Base-by-base conservation (phyloP, 139 green algal genomes). In the Tetraselmis striata region DNA sequence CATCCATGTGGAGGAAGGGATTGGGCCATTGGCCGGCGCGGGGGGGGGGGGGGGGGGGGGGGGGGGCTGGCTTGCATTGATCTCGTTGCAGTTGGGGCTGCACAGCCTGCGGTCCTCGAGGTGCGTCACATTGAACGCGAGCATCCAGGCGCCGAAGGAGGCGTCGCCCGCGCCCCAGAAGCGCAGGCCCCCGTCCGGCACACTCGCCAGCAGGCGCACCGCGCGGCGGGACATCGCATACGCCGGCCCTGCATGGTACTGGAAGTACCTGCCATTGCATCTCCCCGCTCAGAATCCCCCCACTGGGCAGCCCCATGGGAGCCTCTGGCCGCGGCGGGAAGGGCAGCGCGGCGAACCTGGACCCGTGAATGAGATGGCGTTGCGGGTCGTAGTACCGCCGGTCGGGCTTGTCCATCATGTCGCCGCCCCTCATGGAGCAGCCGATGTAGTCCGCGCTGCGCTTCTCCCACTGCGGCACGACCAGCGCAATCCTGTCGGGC, bases 231-330 rank as follows among this genome's bases (percentile, higher is more conserved):
- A 90, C 26, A 94, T 67, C 59, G 85, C 89, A 82, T 94, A 94
- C 0, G 86, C 59, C 30, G 77, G 85, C 30, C 91, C 91, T 90
- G 90, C 94, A 29, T 80, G 59, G 79, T 94, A 90, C 1, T 87
- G 88, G 82, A 93, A 94, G 32, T 94, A 94, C 2, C 29, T 77
- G n/a, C n/a, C n/a, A n/a, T n/a, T n/a, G n/a, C n/a, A n/a, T n/a
- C n/a, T n/a, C n/a, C n/a, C n/a, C n/a, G n/a, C n/a, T n/a, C n/a
- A n/a, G n/a, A n/a, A n/a, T n/a, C n/a, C n/a, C n/a, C n/a, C n/a
- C n/a, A n/a, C n/a, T n/a, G n/a, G n/a, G n/a, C n/a, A n/a, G n/a
- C n/a, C n/a, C n/a, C n/a, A n/a, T n/a, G n/a, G n/a, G n/a, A n/a
- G n/a, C n/a, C n/a, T n/a, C n/a, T n/a, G n/a, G n/a, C n/a, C n/a